Evolutionary conservation across 164 flowering plant genomes (phyloP).

Genomic region (Sedum album): DNA sequence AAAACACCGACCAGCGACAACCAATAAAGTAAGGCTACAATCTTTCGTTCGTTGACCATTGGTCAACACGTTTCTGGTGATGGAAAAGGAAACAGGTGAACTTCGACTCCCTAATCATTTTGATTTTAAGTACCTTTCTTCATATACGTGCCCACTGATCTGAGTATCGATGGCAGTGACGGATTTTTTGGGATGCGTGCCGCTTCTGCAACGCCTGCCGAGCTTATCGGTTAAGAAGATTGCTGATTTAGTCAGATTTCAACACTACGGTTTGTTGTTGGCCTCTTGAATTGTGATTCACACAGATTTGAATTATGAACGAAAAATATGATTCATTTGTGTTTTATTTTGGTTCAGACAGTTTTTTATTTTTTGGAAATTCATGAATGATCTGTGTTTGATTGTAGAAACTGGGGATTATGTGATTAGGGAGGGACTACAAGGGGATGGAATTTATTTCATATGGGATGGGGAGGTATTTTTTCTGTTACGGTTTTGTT

Average conservation of each 20-base stretch:
- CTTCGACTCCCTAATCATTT: neutral
- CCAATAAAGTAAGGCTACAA: no score
- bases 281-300: neutral
- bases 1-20: neutral
- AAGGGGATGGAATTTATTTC: conserved; percentile 70
- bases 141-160: neutral
- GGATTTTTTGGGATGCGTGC: conserved; percentile 73
- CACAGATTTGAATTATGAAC: neutral
- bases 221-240: neutral
- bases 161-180: conserved; percentile 34
- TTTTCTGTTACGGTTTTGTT: neutral
- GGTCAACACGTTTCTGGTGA: neutral
- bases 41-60: neutral
- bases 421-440: conserved; percentile 66
- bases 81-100: conserved; percentile 9
- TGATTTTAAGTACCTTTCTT: neutral
- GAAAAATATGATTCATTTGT: neutral
- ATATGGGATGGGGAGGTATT: conserved; percentile 86
- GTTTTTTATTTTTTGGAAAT: neutral
- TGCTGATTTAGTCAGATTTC: conserved; percentile 3
- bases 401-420: neutral
- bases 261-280: neutral
- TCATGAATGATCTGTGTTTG: conserved; percentile 32
- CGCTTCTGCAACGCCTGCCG: conserved; percentile 48
- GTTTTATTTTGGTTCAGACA: neutral